A percentile compares a stretch with the other conserved stretches of the same genome.
Evolutionary conservation across 2,329 filamentous ascomycete genomes (phyloP).

Genomic region (Alternaria sp.): DNA sequence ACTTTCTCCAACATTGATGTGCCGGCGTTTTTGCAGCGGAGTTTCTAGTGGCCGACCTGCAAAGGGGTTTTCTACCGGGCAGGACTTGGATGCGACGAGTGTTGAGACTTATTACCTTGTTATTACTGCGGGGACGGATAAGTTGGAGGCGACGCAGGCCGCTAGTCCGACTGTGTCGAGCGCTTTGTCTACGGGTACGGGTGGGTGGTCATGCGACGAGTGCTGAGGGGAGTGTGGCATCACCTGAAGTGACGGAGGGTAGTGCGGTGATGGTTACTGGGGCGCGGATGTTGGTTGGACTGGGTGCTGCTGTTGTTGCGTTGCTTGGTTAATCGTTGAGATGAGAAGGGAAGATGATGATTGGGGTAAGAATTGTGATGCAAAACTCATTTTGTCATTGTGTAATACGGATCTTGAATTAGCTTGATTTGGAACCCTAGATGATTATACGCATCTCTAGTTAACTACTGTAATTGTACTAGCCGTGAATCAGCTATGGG

Average conservation of each 20-base stretch:
- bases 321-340: not conserved
- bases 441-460: not conserved
- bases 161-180: not conserved
- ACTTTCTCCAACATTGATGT: fast-evolving
- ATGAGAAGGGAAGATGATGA: not conserved
- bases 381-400: not conserved
- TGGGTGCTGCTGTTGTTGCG: not conserved
- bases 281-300: not conserved
- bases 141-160: not conserved
- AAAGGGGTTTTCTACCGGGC: not conserved
- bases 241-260: not conserved
- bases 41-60: not conserved
- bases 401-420: not conserved
- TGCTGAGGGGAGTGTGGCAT: not conserved
- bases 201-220: not conserved
- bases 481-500: no score
- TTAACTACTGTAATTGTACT: not conserved
- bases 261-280: not conserved
- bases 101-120: not conserved
- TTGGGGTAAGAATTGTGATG: not conserved
- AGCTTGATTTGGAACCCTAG: not conserved
- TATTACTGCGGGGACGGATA: constrained; percentile 5
- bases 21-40: not conserved
- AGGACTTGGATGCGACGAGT: not conserved
- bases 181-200: not conserved